A percentile compares a stretch with the other conserved stretches of the same genome.
Conservation (phyloP, 805 yeast genomes). For the Yamadazyma phyllophila region DNA sequence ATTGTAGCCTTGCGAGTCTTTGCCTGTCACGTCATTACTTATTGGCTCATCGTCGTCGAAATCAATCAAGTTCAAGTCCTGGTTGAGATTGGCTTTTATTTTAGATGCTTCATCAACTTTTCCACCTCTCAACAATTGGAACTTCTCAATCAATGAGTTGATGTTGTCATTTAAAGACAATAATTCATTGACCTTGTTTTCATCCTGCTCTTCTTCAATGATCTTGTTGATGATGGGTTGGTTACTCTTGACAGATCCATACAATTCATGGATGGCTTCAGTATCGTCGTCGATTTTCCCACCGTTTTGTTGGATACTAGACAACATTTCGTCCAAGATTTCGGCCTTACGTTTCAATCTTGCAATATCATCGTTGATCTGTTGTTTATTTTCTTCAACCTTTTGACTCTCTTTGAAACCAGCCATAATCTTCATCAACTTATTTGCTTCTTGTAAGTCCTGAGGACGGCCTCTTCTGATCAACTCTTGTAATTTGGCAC, state of each 20-base stretch:
- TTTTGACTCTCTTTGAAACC: constrained; percentile 85
- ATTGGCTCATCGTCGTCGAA: constrained; percentile 42
- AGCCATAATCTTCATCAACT: constrained; percentile 96
- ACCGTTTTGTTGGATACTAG: constrained; percentile 41
- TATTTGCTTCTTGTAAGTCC: constrained; percentile 94
- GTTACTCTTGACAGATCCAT: constrained; percentile 72
- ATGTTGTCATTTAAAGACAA: constrained; percentile 73
- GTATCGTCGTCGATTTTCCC: constrained; percentile 42
- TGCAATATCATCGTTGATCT: constrained; percentile 79
- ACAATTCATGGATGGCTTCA: constrained; percentile 80
- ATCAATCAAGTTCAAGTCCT: constrained; percentile 40
- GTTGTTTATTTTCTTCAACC: constrained; percentile 67
- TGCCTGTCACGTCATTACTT: constrained; percentile 24
- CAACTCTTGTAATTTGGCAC: constrained; percentile 93
- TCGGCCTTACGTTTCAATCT: constrained; percentile 84
- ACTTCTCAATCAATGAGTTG: constrained; percentile 65
- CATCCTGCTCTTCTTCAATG: constrained; percentile 76
- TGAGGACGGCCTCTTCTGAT: constrained; percentile 94
- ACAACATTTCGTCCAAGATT: constrained; percentile 82
- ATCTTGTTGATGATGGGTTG: constrained; percentile 85
- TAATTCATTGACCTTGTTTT: constrained; percentile 62
- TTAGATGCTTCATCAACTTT: constrained; percentile 53
- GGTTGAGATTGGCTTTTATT: constrained; percentile 34
- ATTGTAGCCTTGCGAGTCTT: constrained; percentile 46
- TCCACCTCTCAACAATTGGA: constrained; percentile 62